These are phyloP conservation scores for Sordaria brevicollis DNA, from an alignment of 495 filamentous ascomycete genomes.

Conservation along the genomic window DNA sequence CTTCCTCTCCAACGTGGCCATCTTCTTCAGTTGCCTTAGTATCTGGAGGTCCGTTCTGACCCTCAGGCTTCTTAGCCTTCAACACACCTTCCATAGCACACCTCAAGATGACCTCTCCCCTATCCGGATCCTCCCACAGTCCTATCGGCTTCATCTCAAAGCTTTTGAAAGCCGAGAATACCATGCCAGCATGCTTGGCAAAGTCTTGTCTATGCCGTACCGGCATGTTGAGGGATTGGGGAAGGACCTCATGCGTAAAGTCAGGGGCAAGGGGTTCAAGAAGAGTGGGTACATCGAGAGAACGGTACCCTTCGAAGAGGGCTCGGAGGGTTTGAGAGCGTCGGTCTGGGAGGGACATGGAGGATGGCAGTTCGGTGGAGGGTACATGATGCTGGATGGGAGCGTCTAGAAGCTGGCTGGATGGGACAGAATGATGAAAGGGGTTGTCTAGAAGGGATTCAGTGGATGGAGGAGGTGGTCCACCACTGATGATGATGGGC, in stretches of 20 bases:
- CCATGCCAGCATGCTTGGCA: slow-evolving; percentile 19
- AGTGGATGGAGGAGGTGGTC: background rate
- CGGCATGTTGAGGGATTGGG: slow-evolving; percentile 25
- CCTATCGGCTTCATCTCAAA: slow-evolving; percentile 28
- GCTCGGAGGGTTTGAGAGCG: slow-evolving; percentile 16
- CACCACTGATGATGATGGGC: too few species aligned
- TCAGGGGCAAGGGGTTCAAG: slow-evolving; percentile 17
- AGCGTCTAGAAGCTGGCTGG: background rate
- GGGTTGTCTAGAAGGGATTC: background rate
- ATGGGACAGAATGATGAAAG: background rate
- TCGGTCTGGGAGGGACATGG: background rate
- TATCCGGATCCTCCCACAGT: slow-evolving; percentile 22
- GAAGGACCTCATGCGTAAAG: slow-evolving; percentile 29
- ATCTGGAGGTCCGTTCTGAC: background rate
- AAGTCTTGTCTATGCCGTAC: slow-evolving; percentile 23
- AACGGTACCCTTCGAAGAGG: slow-evolving; percentile 27
- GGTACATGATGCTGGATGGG: background rate
- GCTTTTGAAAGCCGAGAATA: slow-evolving; percentile 27
- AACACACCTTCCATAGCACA: slow-evolving; percentile 25
- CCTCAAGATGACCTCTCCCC: slow-evolving; percentile 21
- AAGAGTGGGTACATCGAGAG: slow-evolving; percentile 21
- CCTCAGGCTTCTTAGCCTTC: slow-evolving; percentile 4
- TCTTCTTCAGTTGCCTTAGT: too few species aligned
- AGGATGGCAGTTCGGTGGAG: background rate
- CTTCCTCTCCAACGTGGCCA: too few species aligned